A percentile compares a stretch with the other conserved stretches of the same genome.
phyloP scores from a whole-genome alignment of 441 rosid genomes.

The Populus trichocarpa region DNA sequence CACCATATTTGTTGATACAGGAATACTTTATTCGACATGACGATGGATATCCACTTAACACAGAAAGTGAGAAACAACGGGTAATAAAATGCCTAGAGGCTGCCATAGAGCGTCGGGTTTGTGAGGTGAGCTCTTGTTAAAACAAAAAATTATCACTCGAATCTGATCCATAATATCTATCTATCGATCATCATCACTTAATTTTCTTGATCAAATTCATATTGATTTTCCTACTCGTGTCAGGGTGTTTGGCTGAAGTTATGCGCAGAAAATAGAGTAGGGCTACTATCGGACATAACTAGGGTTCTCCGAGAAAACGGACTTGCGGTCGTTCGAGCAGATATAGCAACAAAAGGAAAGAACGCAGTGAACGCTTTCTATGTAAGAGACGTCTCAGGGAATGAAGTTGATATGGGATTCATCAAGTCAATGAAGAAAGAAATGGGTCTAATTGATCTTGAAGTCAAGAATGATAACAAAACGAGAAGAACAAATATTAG shows the following conservation, averaged over 20 bases:
- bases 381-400: slow-evolving; percentile 51
- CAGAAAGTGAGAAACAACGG: slow-evolving; percentile 40
- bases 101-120: slow-evolving; percentile 50
- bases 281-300: slow-evolving; percentile 45
- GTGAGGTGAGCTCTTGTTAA: slow-evolving; percentile 31
- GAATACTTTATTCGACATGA: slow-evolving; percentile 52
- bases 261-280: slow-evolving; percentile 38
- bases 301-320: slow-evolving; percentile 49
- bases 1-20: slow-evolving; percentile 21
- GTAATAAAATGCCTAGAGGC: slow-evolving; percentile 51
- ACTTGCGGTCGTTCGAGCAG: slow-evolving; percentile 43
- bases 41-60: slow-evolving; percentile 36
- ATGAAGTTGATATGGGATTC: slow-evolving; percentile 57
- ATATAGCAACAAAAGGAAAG: slow-evolving; percentile 48
- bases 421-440: slow-evolving; percentile 61
- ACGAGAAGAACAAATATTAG: background rate
- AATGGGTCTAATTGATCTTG: slow-evolving; percentile 55
- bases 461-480: slow-evolving; percentile 32
- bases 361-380: slow-evolving; percentile 52
- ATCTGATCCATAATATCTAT: background rate
- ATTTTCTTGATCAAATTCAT: background rate
- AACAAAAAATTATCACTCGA: background rate
- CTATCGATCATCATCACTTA: background rate
- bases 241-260: slow-evolving; percentile 45
- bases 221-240: background rate